These are phyloP conservation scores for Jamesozyma gamospora DNA, from an alignment of 805 yeast genomes.

Conservation along the genomic window DNA sequence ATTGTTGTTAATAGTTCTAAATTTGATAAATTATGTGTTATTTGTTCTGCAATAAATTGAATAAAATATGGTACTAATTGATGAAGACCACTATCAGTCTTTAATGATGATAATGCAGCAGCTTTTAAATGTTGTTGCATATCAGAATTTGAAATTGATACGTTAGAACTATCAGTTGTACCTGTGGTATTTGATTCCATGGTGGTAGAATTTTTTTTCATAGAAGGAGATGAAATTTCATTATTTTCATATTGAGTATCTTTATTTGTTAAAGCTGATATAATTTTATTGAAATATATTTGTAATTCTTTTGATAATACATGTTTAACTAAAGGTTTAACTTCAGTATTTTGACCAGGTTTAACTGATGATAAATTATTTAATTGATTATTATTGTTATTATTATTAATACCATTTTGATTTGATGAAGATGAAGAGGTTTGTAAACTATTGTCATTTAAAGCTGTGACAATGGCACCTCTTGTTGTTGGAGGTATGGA, in stretches of 20 bases:
- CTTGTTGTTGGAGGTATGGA: slow-evolving; percentile 66
- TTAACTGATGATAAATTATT: slow-evolving; percentile 28
- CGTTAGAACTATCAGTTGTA: background rate
- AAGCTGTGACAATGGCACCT: slow-evolving; percentile 68
- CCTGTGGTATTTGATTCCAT: background rate
- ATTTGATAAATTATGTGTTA: slow-evolving; percentile 75
- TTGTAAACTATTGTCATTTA: slow-evolving; percentile 39
- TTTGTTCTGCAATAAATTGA: slow-evolving; percentile 91
- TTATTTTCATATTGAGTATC: slow-evolving; percentile 27
- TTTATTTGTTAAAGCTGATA: slow-evolving; percentile 59
- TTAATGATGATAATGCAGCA: slow-evolving; percentile 77
- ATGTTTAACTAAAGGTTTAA: slow-evolving; percentile 89
- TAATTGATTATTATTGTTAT: slow-evolving; percentile 17
- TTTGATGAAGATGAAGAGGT: slow-evolving; percentile 16
- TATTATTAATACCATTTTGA: slow-evolving; percentile 7
- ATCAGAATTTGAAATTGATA: background rate
- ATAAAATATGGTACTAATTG: slow-evolving; percentile 94
- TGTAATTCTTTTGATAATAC: slow-evolving; percentile 90
- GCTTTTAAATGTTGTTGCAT: slow-evolving; percentile 39
- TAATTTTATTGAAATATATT: slow-evolving; percentile 83
- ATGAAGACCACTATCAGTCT: slow-evolving; percentile 91
- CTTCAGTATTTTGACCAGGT: slow-evolving; percentile 40
- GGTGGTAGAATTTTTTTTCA: slow-evolving; percentile 13
- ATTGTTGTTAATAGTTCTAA: slow-evolving; percentile 65
- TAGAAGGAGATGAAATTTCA: background rate